These are phyloP conservation scores for Meripilus lineatus DNA, from an alignment of 1,284 basidiomycete genomes.

Conservation along the genomic window DNA sequence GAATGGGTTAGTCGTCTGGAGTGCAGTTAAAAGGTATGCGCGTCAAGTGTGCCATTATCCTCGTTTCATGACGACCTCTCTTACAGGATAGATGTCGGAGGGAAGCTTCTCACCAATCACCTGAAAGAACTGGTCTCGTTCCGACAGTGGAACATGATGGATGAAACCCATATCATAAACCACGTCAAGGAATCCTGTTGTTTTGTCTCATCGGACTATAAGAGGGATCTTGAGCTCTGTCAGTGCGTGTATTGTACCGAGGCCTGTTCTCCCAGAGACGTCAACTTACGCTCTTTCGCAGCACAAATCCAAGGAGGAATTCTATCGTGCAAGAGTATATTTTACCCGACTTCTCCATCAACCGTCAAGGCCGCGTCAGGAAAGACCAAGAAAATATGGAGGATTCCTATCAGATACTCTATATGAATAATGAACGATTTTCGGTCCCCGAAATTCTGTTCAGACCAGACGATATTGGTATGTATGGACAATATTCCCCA, in stretches of 20 bases:
- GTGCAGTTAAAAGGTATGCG: slow-evolving; percentile 73
- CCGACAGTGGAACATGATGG: slow-evolving; percentile 98
- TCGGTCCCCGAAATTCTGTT: slow-evolving; percentile 87
- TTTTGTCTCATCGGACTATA: slow-evolving; percentile 79
- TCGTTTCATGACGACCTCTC: slow-evolving; percentile 1
- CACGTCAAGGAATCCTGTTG: slow-evolving; percentile 86
- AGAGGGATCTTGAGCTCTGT: slow-evolving; percentile 71
- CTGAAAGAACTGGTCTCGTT: slow-evolving; percentile 92
- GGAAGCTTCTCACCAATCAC: slow-evolving; percentile 92
- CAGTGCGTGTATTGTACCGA: slow-evolving; percentile 47
- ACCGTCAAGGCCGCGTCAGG: slow-evolving; percentile 66
- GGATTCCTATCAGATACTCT: slow-evolving; percentile 74
- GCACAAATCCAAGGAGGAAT: slow-evolving; percentile 49
- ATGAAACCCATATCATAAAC: slow-evolving; percentile 91
- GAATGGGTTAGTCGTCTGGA: slow-evolving; percentile 69
- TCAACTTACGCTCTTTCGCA: slow-evolving; percentile 20
- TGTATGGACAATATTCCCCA: slow-evolving; percentile 22
- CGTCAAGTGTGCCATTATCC: neutral
- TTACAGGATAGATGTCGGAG: slow-evolving; percentile 86
- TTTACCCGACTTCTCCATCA: slow-evolving; percentile 80
- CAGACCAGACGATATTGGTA: slow-evolving; percentile 84
- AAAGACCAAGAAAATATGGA: slow-evolving; percentile 44
- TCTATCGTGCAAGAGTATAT: slow-evolving; percentile 83
- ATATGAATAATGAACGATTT: slow-evolving; percentile 89
- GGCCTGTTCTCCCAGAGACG: neutral